Evolutionary conservation across 1,284 basidiomycete species (phyloP), one percentile per base, ranked within the genome.

Genomic region (Phlebopus sp.): DNA sequence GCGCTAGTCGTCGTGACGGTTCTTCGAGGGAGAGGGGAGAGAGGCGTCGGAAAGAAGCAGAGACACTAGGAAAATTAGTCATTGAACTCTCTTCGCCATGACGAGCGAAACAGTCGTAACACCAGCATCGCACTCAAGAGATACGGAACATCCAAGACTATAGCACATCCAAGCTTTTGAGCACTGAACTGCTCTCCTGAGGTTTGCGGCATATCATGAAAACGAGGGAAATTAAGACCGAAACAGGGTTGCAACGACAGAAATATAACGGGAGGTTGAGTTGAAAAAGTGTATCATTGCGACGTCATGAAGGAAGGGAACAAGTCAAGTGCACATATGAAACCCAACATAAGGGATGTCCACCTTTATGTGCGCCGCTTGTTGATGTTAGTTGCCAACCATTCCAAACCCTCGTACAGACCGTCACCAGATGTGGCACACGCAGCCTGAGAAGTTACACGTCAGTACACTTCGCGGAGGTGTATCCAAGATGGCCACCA

Each of bases 371-470:
- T 27, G 77, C 87, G 83, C 68, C 86, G 81, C 76, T 90, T 90
- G 41, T 62, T 66, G 75, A 92, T 87, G 79, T 93, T 93, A 59
- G 82, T 81, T 66, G 86, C 90, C 79, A 93, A 75, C 92, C 92
- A 96, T 75, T 97, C 93, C 59, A 97, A 79, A 74, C 96, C 96
- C 77, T 99, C 97, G 73, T 99, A 99, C 55, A 99, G 81, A 78
- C 96, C 96, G 70, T 99, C 97, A 66, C 97, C 97, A 64, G 91
- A 95, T 46, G 97, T 99, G 51, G 97, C 97, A 70, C 97, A 99
- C 41, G 97, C 96, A 59, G 97, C 93, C 89, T 91, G 54, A 10
- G 42, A 40, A 42, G 47, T 56, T 54, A 46, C 62, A 58, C 46
- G 61, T 59, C 46, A 56, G 37, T 50, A 38, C 54, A 50, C 38